A percentile compares a stretch with the other conserved stretches of the same genome.
These are phyloP conservation scores for Coprinopsis marcescibilis DNA, from an alignment of 768 basidiomycete genomes.

Conservation along the genomic window DNA sequence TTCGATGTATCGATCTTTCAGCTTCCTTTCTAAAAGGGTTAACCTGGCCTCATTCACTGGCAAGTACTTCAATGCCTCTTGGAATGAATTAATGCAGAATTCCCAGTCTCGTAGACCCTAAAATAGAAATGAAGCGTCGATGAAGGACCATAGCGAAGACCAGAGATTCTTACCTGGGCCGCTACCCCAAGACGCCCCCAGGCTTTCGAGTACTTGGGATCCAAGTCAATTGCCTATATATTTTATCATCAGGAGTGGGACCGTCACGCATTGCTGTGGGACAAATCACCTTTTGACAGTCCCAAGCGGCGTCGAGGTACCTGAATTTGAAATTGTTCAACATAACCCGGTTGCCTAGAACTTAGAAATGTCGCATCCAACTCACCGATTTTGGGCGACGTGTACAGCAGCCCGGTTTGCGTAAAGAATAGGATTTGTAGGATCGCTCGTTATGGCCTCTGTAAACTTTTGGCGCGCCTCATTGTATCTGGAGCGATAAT, in stretches of 20 bases:
- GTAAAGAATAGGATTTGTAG: constrained; percentile 34
- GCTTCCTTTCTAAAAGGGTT: too few relatives aligned
- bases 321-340: background rate
- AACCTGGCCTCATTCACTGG: too few relatives aligned
- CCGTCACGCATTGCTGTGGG: too few relatives aligned
- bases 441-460: constrained; percentile 34
- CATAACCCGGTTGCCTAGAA: too few relatives aligned
- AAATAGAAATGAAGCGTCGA: background rate
- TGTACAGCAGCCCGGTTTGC: constrained; percentile 41
- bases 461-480: constrained; percentile 35
- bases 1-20: too few relatives aligned
- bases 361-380: background rate
- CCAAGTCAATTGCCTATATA: background rate
- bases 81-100: background rate
- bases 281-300: constrained; percentile 5
- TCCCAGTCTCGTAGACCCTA: constrained; percentile 1
- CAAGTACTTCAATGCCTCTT: too few relatives aligned
- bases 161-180: background rate
- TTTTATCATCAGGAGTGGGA: too few relatives aligned
- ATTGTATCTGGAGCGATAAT: constrained; percentile 25
- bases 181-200: constrained; percentile 7
- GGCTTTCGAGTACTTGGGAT: constrained; percentile 3
- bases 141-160: background rate
- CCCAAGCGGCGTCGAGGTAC: constrained; percentile 1
- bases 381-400: constrained; percentile 30